phyloP scores from a whole-genome alignment of 1,139 yeast species.

The Spencermartinsiella ligniputridi region DNA sequence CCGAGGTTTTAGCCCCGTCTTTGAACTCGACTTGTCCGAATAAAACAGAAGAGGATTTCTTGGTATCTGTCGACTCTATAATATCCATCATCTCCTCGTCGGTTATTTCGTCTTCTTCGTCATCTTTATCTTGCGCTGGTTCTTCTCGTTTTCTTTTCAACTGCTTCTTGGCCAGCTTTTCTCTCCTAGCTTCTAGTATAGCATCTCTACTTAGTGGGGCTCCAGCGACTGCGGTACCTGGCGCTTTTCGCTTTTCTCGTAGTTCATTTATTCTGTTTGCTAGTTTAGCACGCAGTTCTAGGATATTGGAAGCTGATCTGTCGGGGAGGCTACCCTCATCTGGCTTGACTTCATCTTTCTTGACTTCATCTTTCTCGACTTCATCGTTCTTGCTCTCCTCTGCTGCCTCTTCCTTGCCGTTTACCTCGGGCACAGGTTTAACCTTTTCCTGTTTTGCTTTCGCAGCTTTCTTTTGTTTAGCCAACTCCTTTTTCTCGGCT shows the following conservation, averaged over 20 bases:
- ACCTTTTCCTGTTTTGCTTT: neutral
- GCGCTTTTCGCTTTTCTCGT: slow-evolving; percentile 84
- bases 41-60: slow-evolving; percentile 47
- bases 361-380: neutral
- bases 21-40: slow-evolving; percentile 80
- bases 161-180: slow-evolving; percentile 37
- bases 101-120: slow-evolving; percentile 17
- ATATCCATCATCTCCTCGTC: slow-evolving; percentile 19
- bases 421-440: neutral
- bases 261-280: slow-evolving; percentile 65
- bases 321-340: slow-evolving; percentile 25
- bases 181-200: slow-evolving; percentile 37
- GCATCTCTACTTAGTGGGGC: slow-evolving; percentile 62
- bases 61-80: slow-evolving; percentile 19
- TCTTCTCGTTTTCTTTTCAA: slow-evolving; percentile 31
- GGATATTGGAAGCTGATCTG: slow-evolving; percentile 31
- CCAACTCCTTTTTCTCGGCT: neutral
- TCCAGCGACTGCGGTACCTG: slow-evolving; percentile 74
- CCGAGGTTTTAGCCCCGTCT: slow-evolving; percentile 78
- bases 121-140: slow-evolving; percentile 19
- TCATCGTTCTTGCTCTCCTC: neutral
- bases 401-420: neutral
- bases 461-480: neutral
- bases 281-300: slow-evolving; percentile 64
- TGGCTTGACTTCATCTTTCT: slow-evolving; percentile 15